Conservation (phyloP, 2,329 filamentous ascomycete genomes). For the Sporothrix dimorphospora region DNA sequence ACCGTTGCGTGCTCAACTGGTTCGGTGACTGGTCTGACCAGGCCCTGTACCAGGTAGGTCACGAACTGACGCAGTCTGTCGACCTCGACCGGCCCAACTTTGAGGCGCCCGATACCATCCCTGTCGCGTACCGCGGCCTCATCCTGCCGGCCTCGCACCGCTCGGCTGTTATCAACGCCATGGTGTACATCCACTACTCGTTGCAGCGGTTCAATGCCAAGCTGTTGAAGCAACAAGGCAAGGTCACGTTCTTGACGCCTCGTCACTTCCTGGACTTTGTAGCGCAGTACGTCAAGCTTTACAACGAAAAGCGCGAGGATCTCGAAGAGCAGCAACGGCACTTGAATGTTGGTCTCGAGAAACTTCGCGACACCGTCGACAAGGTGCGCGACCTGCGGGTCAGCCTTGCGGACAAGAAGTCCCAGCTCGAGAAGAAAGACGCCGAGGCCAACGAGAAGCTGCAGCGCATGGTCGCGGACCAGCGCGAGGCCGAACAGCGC, state of each 20-base stretch:
- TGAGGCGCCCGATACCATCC: slow-evolving; percentile 84
- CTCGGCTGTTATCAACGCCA: slow-evolving; percentile 91
- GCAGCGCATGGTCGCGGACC: slow-evolving; percentile 94
- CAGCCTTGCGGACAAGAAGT: slow-evolving; percentile 93
- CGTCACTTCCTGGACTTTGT: slow-evolving; percentile 98
- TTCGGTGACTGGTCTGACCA: slow-evolving; percentile 99
- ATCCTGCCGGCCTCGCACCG: slow-evolving; percentile 84
- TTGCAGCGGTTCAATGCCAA: slow-evolving; percentile 87
- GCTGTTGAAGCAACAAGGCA: slow-evolving; percentile 88
- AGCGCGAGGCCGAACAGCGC: slow-evolving; percentile 89
- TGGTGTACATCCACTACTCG: slow-evolving; percentile 99
- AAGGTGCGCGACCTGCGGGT: slow-evolving; percentile 91
- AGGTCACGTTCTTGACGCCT: slow-evolving; percentile 89
- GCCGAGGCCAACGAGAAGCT: slow-evolving; percentile 96
- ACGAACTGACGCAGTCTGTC: slow-evolving; percentile 93
- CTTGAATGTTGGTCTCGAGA: slow-evolving; percentile 96
- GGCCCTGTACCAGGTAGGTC: slow-evolving; percentile 95
- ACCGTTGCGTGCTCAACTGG: slow-evolving; percentile 99
- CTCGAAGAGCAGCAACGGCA: slow-evolving; percentile 98
- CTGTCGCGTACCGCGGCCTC: slow-evolving; percentile 87
- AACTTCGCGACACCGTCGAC: slow-evolving; percentile 92
- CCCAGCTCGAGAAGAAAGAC: slow-evolving; percentile 89
- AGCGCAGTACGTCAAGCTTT: slow-evolving; percentile 94
- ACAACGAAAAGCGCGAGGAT: slow-evolving; percentile 97
- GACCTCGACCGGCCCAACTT: slow-evolving; percentile 91